phyloP scores from a whole-genome alignment of 208 protist genomes.

The Borovskyia barvae region DNA sequence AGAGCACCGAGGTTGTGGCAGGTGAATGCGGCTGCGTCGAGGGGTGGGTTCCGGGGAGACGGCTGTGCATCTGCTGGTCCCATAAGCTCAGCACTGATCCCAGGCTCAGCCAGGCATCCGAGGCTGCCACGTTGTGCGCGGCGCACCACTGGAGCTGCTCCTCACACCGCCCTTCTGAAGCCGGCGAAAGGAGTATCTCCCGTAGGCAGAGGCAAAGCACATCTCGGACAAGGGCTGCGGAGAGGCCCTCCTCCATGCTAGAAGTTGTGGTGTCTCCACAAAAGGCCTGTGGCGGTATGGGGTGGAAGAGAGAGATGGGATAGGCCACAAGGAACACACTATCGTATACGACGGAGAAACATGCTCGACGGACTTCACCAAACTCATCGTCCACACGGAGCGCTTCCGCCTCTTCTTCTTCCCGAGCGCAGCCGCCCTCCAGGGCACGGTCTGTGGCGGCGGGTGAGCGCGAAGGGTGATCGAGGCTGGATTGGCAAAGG shows the following conservation, averaged over 20 bases:
- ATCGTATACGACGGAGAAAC: slow-evolving; percentile 45
- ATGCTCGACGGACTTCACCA: slow-evolving; percentile 40
- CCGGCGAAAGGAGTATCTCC: slow-evolving; percentile 5
- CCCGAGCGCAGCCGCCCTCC: not conserved
- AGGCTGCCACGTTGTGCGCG: slow-evolving; percentile 17
- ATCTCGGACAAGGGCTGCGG: slow-evolving; percentile 6
- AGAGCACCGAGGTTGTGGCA: no score
- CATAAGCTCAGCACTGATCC: slow-evolving; percentile 21
- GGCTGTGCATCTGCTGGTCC: slow-evolving; percentile 14
- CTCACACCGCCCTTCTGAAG: not conserved
- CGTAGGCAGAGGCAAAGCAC: slow-evolving; percentile 15
- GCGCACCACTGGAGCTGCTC: not conserved
- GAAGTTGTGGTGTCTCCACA: not conserved
- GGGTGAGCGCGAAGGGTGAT: slow-evolving; percentile 8
- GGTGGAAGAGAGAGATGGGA: slow-evolving; percentile 14
- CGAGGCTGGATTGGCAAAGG: slow-evolving; percentile 8
- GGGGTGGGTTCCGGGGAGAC: not conserved
- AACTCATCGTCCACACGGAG: not conserved
- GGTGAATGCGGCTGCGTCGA: not conserved
- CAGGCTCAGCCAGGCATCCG: slow-evolving; percentile 25
- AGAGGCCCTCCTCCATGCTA: not conserved
- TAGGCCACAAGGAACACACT: slow-evolving; percentile 20
- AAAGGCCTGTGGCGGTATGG: no score
- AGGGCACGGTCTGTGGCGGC: not conserved
- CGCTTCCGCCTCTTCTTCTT: not conserved